Evolutionary conservation across 2,329 filamentous ascomycete species (phyloP), one percentile per base, ranked within the genome.

Genomic region (Colletotrichum coccodes): DNA sequence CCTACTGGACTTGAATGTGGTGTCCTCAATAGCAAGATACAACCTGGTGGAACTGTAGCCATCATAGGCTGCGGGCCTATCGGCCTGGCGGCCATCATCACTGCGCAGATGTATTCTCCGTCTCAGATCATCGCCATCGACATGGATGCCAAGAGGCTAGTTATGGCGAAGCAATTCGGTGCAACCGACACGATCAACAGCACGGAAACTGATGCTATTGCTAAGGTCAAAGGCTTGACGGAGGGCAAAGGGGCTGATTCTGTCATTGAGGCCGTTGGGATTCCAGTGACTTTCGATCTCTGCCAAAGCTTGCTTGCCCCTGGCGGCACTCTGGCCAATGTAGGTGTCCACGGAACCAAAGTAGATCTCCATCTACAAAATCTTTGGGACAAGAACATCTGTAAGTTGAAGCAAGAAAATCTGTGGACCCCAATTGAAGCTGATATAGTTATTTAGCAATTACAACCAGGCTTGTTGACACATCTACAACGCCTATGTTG

Each of bases 11-110:
- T 87, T 86, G 87, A 89, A 73, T 85, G 88, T 64, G 87, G 86
- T 1, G 76, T 90, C 30, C 82, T 83, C 3, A 81, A 89, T 3
- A 84, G 87, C 2, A 88, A 88, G 1, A 90, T 90, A 76, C 78
- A 86, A 71, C 79, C 87, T 1, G 89, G 89, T 3, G 89, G 91
- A 71, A 85, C 82, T 14, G 84, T 91, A 2, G 89, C 88, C 1
- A 84, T 91, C 1, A 91, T 91, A 65, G 90, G 89, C 0, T 87
- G 87, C 1, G 89, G 89, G 0, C 89, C 90, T 0, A 88, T 91
- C 1, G 90, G 90, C 1, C 77, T 91, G 11, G 90, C 91, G 85
- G 60, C 65, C 23, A 71, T 73, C 5, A 74, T 75, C 57, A 71
- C 70, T 44, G 75, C 75, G 38, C 47, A 84, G 73, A 78, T 90